Evolutionary conservation across 2,329 filamentous ascomycete species (phyloP).

Genomic region (Calonectria ilicicola): DNA sequence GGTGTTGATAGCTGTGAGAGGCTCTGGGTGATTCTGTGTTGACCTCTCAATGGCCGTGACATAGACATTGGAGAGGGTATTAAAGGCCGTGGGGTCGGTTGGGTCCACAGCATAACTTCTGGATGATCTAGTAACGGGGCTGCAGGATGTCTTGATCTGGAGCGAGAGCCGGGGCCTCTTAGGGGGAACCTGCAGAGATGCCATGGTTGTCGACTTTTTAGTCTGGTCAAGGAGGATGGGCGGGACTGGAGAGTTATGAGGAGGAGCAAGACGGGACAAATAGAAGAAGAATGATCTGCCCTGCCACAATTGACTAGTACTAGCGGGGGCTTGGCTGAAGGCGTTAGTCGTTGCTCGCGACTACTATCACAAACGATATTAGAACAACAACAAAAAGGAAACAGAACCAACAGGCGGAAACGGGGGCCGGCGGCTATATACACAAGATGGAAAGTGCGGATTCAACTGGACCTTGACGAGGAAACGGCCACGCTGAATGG

Average conservation of each 20-base stretch:
- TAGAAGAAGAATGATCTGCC: conserved; percentile 16
- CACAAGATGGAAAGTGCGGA: conserved; percentile 36
- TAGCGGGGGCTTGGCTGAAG: conserved; percentile 30
- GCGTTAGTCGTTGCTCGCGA: conserved; percentile 40
- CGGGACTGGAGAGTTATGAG: conserved; percentile 1
- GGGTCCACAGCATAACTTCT: conserved; percentile 58
- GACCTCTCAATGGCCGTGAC: conserved; percentile 71
- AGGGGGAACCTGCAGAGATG: conserved; percentile 50
- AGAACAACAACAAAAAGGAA: conserved; percentile 32
- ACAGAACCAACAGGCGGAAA: conserved; percentile 34
- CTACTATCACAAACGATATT: conserved; percentile 33
- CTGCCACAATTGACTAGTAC: conserved; percentile 15
- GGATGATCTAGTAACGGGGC: conserved; percentile 50
- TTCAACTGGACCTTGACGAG: conserved; percentile 25
- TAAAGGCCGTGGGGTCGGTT: conserved; percentile 72
- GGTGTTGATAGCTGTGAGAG: conserved; percentile 63
- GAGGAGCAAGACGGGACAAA: conserved; percentile 13
- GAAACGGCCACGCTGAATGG: conserved; percentile 20
- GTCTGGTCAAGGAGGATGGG: not conserved
- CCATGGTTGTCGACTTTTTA: conserved; percentile 46
- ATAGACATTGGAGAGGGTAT: conserved; percentile 75
- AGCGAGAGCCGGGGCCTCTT: conserved; percentile 69
- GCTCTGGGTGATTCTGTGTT: conserved; percentile 60
- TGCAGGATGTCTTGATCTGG: conserved; percentile 62
- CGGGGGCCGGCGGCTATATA: conserved; percentile 46